phyloP scores from a whole-genome alignment of 2,329 filamentous ascomycete genomes.

The Pseudofabraea citricarpa region DNA sequence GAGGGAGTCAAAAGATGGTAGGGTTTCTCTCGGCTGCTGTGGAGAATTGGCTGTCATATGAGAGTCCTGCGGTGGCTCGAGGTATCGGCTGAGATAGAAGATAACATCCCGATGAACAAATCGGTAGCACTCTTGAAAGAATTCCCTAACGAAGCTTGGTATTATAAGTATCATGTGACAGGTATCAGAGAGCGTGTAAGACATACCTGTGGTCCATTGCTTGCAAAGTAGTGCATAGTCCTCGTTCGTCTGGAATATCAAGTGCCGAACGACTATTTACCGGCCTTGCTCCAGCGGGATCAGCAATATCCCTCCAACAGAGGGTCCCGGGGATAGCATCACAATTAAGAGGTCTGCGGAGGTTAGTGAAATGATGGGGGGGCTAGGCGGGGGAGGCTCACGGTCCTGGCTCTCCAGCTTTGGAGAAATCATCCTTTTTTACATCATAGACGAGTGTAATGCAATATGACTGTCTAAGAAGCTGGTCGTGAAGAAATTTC shows the following conservation, averaged over 20 bases:
- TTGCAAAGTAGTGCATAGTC: conserved; percentile 41
- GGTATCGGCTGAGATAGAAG: conserved; percentile 22
- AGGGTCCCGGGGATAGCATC: conserved; percentile 43
- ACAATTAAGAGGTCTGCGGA: conserved; percentile 24
- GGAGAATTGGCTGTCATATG: conserved; percentile 16
- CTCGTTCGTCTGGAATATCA: conserved; percentile 29
- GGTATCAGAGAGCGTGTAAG: background rate
- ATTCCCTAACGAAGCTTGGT: conserved; percentile 20
- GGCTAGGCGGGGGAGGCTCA: conserved; percentile 6
- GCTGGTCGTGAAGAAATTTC: conserved; percentile 49
- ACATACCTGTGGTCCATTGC: conserved; percentile 50
- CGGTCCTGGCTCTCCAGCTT: conserved; percentile 4
- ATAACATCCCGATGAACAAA: conserved; percentile 24
- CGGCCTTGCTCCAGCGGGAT: conserved; percentile 33
- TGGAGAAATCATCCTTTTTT: conserved; percentile 1
- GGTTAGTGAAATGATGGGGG: background rate
- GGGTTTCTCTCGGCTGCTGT: conserved; percentile 18
- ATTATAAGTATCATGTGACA: conserved; percentile 5
- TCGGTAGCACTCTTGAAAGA: conserved; percentile 18
- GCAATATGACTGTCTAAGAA: conserved; percentile 52
- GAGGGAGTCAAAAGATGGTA: conserved; percentile 44
- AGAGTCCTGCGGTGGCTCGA: conserved; percentile 16
- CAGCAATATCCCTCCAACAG: conserved; percentile 56
- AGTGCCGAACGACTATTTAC: conserved; percentile 25
- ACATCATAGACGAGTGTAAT: conserved; percentile 52